Conservation (phyloP, 495 filamentous ascomycete species). For the Podospora comata region DNA sequence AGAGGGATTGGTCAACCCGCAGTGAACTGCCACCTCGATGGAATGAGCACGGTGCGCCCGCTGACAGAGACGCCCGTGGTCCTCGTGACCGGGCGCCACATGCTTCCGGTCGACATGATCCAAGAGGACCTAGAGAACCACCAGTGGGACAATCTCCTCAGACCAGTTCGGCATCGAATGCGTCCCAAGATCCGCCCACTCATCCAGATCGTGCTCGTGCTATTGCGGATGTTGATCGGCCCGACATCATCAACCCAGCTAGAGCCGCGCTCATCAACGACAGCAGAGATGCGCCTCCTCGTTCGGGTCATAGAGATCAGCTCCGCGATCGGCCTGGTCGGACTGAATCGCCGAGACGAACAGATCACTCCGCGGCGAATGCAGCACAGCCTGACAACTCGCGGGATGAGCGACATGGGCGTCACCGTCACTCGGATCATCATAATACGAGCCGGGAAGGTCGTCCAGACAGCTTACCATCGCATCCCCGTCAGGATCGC, state of each 20-base stretch:
- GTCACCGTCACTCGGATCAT: slow-evolving; percentile 41
- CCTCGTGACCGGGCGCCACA: slow-evolving; percentile 36
- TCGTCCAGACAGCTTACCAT: slow-evolving; percentile 27
- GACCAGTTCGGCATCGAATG: slow-evolving; percentile 19
- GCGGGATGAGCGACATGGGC: slow-evolving; percentile 46
- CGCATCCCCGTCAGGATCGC: neutral
- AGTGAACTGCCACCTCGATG: slow-evolving; percentile 34
- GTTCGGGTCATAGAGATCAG: slow-evolving; percentile 37
- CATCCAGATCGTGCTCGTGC: slow-evolving; percentile 45
- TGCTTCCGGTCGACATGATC: slow-evolving; percentile 33
- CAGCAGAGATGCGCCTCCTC: slow-evolving; percentile 29
- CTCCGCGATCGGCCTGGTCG: slow-evolving; percentile 38
- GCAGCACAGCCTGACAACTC: slow-evolving; percentile 34
- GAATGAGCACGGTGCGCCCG: slow-evolving; percentile 25
- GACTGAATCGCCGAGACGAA: slow-evolving; percentile 50
- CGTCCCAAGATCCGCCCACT: slow-evolving; percentile 39
- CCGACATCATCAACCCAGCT: slow-evolving; percentile 52
- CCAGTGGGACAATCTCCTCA: slow-evolving; percentile 26
- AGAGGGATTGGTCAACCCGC: slow-evolving; percentile 34
- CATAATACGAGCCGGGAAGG: slow-evolving; percentile 37
- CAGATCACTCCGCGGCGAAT: slow-evolving; percentile 38
- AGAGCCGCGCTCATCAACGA: slow-evolving; percentile 54
- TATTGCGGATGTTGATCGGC: slow-evolving; percentile 38
- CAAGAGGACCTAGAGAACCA: slow-evolving; percentile 34
- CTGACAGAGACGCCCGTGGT: slow-evolving; percentile 38